Percentiles rank a stretch among this genome's conserved stretches.
These are phyloP conservation scores for Trichoderma atrobrunneum DNA, from an alignment of 2,329 filamentous ascomycete genomes.

Conservation along the genomic window DNA sequence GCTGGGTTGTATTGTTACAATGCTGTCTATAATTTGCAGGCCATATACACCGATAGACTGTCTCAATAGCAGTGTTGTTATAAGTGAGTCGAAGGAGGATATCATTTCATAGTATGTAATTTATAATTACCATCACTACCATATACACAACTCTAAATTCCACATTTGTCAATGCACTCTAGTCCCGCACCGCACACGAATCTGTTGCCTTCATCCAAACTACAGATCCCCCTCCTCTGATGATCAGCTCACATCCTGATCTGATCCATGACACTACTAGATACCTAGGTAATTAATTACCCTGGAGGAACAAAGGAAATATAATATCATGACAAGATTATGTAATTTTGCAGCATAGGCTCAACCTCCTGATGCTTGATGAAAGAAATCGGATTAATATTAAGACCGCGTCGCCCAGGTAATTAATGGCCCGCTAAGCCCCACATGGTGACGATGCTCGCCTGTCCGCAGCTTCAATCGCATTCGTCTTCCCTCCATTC, in stretches of 20 bases:
- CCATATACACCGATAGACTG: not conserved
- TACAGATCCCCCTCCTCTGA: not conserved
- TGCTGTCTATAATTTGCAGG: no score
- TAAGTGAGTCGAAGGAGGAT: not conserved
- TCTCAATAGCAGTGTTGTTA: not conserved
- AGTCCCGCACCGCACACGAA: not conserved
- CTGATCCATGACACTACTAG: not conserved
- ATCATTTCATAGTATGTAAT: no score
- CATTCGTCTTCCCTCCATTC: conserved; percentile 3
- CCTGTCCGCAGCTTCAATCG: not conserved
- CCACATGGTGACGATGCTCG: conserved; percentile 20
- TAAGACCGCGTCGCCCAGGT: conserved; percentile 5
- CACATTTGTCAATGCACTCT: not conserved
- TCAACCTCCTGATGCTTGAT: not conserved
- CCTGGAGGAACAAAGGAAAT: not conserved
- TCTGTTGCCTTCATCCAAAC: not conserved
- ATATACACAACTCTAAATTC: not conserved
- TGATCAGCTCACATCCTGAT: not conserved
- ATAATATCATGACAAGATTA: not conserved
- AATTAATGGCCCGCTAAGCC: conserved; percentile 16
- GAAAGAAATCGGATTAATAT: conserved; percentile 16
- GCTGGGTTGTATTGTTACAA: not conserved
- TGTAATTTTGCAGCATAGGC: not conserved
- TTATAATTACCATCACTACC: not conserved
- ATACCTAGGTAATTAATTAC: not conserved